Percentiles rank a stretch among this genome's conserved stretches.
Conservation (phyloP, 2,329 filamentous ascomycete genomes). For the Cryphonectria naterciae region DNA sequence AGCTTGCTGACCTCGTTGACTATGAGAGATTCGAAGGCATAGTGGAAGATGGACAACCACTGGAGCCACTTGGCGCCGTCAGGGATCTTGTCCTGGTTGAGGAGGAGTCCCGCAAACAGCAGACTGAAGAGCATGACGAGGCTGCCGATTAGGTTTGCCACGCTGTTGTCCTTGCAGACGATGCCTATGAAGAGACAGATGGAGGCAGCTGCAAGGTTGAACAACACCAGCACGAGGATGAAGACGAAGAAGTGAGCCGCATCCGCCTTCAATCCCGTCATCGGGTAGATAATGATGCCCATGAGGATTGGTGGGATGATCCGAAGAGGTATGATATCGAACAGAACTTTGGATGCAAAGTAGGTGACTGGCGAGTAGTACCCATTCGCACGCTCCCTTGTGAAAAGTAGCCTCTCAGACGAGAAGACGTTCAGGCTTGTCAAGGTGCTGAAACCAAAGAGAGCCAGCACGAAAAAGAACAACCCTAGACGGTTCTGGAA, state of each 20-base stretch:
- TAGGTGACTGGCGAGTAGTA: slow-evolving; percentile 96
- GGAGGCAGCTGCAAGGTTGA: slow-evolving; percentile 91
- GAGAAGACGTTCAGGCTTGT: slow-evolving; percentile 95
- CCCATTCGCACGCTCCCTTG: slow-evolving; percentile 91
- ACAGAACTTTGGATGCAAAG: slow-evolving; percentile 95
- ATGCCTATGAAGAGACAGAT: slow-evolving; percentile 98
- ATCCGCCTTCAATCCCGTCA: slow-evolving; percentile 89
- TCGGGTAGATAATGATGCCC: slow-evolving; percentile 94
- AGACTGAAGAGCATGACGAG: slow-evolving; percentile 97
- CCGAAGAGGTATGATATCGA: slow-evolving; percentile 93
- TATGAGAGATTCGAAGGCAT: slow-evolving; percentile 92
- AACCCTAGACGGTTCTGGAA: slow-evolving; percentile 97
- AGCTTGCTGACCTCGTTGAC: slow-evolving; percentile 95
- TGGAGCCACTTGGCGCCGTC: slow-evolving; percentile 86
- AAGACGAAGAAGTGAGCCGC: slow-evolving; percentile 87
- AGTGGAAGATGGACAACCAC: slow-evolving; percentile 95
- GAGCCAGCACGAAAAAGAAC: slow-evolving; percentile 94
- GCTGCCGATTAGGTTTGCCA: slow-evolving; percentile 92
- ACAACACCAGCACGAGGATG: slow-evolving; percentile 87
- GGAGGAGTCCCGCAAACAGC: slow-evolving; percentile 88
- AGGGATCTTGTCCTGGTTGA: slow-evolving; percentile 94
- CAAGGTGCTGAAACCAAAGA: slow-evolving; percentile 96
- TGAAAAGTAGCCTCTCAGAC: slow-evolving; percentile 85
- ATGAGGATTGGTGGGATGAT: slow-evolving; percentile 94
- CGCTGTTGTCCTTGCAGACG: slow-evolving; percentile 85